A percentile compares a stretch with the other conserved stretches of the same genome.
These are phyloP conservation scores for Plectranthus barbatus DNA, from an alignment of 257 asterid species.

Conservation along the genomic window DNA sequence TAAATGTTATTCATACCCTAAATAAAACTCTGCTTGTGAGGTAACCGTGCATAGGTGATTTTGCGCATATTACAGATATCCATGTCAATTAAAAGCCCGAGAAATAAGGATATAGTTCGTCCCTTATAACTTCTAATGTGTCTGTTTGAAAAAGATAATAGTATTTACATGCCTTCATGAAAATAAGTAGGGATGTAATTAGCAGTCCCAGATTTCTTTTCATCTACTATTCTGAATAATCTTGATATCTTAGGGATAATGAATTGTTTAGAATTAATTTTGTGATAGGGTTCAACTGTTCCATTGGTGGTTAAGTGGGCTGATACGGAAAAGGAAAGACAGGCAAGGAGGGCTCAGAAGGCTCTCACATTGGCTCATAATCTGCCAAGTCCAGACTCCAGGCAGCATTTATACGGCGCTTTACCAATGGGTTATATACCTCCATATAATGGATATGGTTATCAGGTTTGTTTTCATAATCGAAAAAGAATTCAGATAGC, in stretches of 20 bases:
- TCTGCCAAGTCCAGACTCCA: constrained; percentile 47
- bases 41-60: not conserved
- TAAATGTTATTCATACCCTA: not conserved
- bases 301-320: constrained; percentile 99
- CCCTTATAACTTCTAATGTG: not conserved
- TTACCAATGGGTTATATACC: constrained; percentile 84
- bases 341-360: constrained; percentile 85
- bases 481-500: not conserved
- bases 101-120: not conserved
- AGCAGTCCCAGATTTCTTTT: not conserved
- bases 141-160: not conserved
- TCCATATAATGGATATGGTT: constrained; percentile 82
- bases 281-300: constrained; percentile 71
- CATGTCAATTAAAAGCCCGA: not conserved
- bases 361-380: constrained; percentile 52
- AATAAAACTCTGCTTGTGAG: not conserved
- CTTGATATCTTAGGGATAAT: not conserved
- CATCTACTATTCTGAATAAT: not conserved
- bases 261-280: constrained; percentile 9
- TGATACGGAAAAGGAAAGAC: constrained; percentile 97
- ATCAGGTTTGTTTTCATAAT: constrained; percentile 58
- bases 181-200: not conserved
- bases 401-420: constrained; percentile 72
- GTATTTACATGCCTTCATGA: not conserved
- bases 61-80: not conserved